Evolutionary conservation across 1,284 basidiomycete genomes (phyloP).

Genomic region (Cryptococcus sp.): DNA sequence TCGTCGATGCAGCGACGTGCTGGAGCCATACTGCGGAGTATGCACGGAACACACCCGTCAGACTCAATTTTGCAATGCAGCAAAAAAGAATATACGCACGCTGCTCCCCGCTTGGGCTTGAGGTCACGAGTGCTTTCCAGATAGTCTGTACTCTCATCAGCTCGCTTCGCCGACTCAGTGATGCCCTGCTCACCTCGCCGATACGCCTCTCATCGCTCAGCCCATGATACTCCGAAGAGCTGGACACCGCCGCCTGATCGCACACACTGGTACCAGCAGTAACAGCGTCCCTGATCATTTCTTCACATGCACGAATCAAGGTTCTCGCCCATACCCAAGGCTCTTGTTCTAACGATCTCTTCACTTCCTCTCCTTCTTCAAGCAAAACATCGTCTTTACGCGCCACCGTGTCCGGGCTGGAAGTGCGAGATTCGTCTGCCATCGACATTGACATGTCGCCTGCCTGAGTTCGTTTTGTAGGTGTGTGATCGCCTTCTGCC

Average conservation of each 20-base stretch:
- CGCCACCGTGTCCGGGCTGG: conserved; percentile 22
- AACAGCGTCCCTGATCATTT: conserved; percentile 15
- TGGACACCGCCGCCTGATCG: too few species aligned
- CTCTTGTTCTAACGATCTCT: conserved; percentile 20
- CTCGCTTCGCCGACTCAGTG: too few species aligned
- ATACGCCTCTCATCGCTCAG: too few species aligned
- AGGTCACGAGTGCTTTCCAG: too few species aligned
- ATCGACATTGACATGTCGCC: conserved; percentile 1
- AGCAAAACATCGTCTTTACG: conserved; percentile 4
- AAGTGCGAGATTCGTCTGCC: conserved; percentile 8
- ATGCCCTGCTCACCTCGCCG: too few species aligned
- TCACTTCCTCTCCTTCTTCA: conserved; percentile 10
- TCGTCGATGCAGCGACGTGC: neutral
- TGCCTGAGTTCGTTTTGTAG: neutral
- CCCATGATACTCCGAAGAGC: too few species aligned
- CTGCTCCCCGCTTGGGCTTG: neutral
- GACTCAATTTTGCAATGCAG: neutral
- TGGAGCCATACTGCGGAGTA: conserved; percentile 12
- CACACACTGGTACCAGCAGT: too few species aligned
- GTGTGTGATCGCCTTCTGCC: conserved; percentile 10
- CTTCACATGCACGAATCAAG: conserved; percentile 13
- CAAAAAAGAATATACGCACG: conserved; percentile 1
- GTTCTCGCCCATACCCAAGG: conserved; percentile 34
- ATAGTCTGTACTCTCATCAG: too few species aligned
- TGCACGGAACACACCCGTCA: neutral